phyloP scores from a whole-genome alignment of 192 early-diverging fungal genomes.

The Entomortierella parvispora region DNA sequence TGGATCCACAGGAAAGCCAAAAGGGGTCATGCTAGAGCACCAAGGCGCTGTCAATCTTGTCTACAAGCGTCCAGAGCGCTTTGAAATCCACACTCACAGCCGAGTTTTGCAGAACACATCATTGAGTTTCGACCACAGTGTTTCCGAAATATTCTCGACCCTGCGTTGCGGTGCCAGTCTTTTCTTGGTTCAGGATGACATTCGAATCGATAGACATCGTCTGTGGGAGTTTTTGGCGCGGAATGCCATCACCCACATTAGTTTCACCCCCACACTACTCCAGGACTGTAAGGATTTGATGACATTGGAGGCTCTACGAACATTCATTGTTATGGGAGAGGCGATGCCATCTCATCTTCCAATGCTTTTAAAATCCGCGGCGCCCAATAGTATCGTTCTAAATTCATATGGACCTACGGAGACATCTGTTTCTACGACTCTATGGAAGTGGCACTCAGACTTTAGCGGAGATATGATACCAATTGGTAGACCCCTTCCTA shows the following conservation, averaged over 20 bases:
- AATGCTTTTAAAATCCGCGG: too few species aligned
- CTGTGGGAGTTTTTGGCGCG: background rate
- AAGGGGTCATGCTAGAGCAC: too few species aligned
- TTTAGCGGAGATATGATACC: slow-evolving; percentile 21
- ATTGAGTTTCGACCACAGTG: slow-evolving; percentile 17
- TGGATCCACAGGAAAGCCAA: too few species aligned
- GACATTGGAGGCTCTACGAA: too few species aligned
- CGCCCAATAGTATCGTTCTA: slow-evolving; percentile 9
- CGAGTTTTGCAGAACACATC: slow-evolving; percentile 16
- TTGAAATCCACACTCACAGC: background rate
- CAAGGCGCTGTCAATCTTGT: too few species aligned
- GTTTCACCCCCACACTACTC: slow-evolving; percentile 1
- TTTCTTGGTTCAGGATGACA: background rate
- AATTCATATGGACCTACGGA: slow-evolving; percentile 39
- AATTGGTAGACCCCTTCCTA: slow-evolving; percentile 26
- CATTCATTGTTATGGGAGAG: too few species aligned
- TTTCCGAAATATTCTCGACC: slow-evolving; percentile 11
- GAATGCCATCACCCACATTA: background rate
- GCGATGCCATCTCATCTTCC: too few species aligned
- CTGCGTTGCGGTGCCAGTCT: slow-evolving; percentile 12
- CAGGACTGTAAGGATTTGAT: slow-evolving; percentile 12
- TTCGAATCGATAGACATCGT: background rate
- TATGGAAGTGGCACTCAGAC: slow-evolving; percentile 5
- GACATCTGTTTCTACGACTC: background rate
- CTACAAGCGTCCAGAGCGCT: background rate